Conservation (phyloP, 805 yeast genomes). For the Saccharomycopsis malanga region DNA sequence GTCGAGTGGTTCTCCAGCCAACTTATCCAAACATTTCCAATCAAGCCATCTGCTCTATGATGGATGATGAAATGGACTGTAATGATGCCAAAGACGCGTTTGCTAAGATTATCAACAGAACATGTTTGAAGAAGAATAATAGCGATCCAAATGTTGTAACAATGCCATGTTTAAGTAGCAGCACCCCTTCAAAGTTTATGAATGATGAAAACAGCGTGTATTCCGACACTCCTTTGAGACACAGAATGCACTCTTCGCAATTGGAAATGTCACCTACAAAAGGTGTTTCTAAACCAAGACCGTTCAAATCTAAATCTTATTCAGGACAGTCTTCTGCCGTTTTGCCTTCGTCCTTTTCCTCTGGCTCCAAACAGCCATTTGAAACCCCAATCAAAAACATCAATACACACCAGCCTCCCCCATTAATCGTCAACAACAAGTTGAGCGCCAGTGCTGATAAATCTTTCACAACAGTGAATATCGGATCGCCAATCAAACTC, state of each 20-base stretch:
- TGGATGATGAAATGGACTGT: constrained; percentile 9
- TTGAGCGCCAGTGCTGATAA: not conserved
- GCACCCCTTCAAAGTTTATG: too few species aligned
- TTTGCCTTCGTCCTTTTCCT: not conserved
- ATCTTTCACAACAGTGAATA: not conserved
- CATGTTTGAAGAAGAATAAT: too few species aligned
- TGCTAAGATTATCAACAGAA: constrained; percentile 4
- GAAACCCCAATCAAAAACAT: constrained; percentile 3
- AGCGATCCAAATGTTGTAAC: not conserved
- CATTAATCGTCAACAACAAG: not conserved
- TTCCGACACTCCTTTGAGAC: not conserved
- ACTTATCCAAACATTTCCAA: not conserved
- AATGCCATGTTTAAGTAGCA: too few species aligned
- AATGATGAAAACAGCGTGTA: not conserved
- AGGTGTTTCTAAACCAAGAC: not conserved
- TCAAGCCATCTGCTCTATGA: not conserved
- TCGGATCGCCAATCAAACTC: constrained; percentile 8
- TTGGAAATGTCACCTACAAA: not conserved
- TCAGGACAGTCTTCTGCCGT: not conserved
- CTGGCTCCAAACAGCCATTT: not conserved
- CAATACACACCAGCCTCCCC: not conserved
- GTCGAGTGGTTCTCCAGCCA: constrained; percentile 9
- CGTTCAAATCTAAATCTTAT: not conserved
- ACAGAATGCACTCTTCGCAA: not conserved
- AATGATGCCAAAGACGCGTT: constrained; percentile 18